phyloP scores from a whole-genome alignment of 352 stramenopile genomes.

The Phytophthora pseudosyringae region DNA sequence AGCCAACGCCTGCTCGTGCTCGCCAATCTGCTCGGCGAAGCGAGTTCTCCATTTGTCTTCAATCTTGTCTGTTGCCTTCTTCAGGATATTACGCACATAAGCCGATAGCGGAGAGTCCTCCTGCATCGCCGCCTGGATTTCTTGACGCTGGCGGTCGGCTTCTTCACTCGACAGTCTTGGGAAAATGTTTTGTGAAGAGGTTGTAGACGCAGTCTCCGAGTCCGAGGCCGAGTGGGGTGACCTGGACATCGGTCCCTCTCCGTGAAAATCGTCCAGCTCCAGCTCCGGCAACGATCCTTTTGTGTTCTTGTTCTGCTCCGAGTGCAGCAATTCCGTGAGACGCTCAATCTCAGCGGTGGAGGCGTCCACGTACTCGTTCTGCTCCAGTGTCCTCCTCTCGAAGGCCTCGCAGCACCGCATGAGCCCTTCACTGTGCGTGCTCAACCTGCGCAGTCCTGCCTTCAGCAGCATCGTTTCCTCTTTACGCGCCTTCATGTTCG shows the following conservation, averaged over 20 bases:
- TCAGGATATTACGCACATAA: constrained; percentile 78
- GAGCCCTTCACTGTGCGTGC: constrained; percentile 49
- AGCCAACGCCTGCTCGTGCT: constrained; percentile 71
- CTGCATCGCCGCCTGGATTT: constrained; percentile 49
- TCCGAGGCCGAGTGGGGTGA: constrained; percentile 35
- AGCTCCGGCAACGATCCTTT: constrained; percentile 28
- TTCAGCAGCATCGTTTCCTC: constrained; percentile 69
- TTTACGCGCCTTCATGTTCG: constrained; percentile 48
- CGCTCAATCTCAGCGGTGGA: constrained; percentile 56
- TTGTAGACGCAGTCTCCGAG: constrained; percentile 41
- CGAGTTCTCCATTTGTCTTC: constrained; percentile 84
- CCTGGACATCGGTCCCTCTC: constrained; percentile 23
- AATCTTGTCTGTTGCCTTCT: constrained; percentile 82
- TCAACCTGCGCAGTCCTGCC: constrained; percentile 47
- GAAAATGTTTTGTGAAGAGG: constrained; percentile 46
- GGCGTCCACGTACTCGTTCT: constrained; percentile 50
- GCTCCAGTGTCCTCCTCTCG: constrained; percentile 48
- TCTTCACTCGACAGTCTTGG: constrained; percentile 36
- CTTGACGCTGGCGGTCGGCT: constrained; percentile 42
- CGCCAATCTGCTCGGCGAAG: constrained; percentile 69
- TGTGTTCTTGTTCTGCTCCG: constrained; percentile 27
- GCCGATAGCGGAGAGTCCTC: constrained; percentile 72
- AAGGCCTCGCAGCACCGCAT: constrained; percentile 60
- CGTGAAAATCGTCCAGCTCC: constrained; percentile 35
- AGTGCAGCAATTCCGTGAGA: constrained; percentile 41